Evolutionary conservation across 768 basidiomycete species (phyloP), one percentile per base, ranked within the genome.

Genomic region (Galerina marginata): DNA sequence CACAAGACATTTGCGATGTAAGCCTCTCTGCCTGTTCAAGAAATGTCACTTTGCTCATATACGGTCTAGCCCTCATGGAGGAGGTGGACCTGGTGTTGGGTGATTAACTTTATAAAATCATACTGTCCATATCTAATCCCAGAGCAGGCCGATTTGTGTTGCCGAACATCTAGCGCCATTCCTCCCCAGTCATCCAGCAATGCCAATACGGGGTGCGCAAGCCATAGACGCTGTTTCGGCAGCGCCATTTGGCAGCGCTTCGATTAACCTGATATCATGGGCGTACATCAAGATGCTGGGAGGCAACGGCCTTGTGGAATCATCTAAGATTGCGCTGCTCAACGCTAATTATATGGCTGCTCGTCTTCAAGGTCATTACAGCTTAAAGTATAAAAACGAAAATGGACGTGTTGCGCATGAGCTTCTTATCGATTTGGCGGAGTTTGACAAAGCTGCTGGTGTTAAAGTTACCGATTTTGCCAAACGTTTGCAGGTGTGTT

Each of bases 201-300:
- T 95, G 60, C 74, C 83, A 23, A 86, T 82, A 9, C 88, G 88
- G 39, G 87, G 89, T 10, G 72, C 79, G n/a, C 75, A 85, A 51
- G 87, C 90, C 1, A 98, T 99, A 62, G 80, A 89, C 33, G 92
- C 97, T 6, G 90, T 99, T 47, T 87, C 96, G 9, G 93, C 93
- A 0, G 95, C 92, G 1, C 97, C 95, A 0, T 99, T 88, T 71
- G 96, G 97, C 46, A 96, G 94, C 65, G 93, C 97, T 2, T 96
- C 94, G 6, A 95, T 99, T 68, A 88, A 93, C 48, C 83, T 96
- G 61, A 98, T 99, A 68, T 98, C 96, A 0, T 99, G 96, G 96
- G 96, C 97, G 11, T 99, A 97, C 75, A 93, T 97, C 83, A 96
- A 93, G 79, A 99, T 99, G 97, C 86, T 99, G n/a, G 97, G 97